phyloP scores from a whole-genome alignment of 768 basidiomycete species.

The Amanita inopinata region DNA sequence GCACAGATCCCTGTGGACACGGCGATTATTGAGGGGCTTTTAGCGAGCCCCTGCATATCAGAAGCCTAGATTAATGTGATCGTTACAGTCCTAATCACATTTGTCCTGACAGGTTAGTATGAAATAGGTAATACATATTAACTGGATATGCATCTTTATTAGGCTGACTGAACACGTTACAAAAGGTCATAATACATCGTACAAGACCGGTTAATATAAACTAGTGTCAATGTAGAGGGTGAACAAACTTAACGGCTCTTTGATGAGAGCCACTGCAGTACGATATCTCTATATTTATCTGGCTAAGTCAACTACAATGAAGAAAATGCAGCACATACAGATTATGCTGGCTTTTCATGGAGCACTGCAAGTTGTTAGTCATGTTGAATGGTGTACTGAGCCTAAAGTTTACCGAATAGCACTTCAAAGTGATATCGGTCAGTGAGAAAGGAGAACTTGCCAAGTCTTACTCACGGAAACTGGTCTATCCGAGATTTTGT shows the following conservation, averaged over 20 bases:
- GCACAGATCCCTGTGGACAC: slow-evolving; percentile 37
- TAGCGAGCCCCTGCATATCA: no score
- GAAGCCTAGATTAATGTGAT: no score
- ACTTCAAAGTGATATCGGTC: slow-evolving; percentile 29
- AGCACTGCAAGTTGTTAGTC: slow-evolving; percentile 49
- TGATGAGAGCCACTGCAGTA: slow-evolving; percentile 78
- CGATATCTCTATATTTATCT: slow-evolving; percentile 53
- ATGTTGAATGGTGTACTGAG: background rate
- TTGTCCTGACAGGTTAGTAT: no score
- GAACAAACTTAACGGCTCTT: slow-evolving; percentile 45
- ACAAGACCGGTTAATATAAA: background rate
- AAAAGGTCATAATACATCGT: background rate
- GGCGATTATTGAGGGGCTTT: no score
- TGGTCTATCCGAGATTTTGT: slow-evolving; percentile 69
- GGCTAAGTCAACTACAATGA: background rate
- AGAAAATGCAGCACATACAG: slow-evolving; percentile 37
- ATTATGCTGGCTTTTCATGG: slow-evolving; percentile 94
- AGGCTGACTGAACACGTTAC: no score
- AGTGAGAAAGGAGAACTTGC: slow-evolving; percentile 5
- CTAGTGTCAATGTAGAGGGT: background rate
- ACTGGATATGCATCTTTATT: background rate
- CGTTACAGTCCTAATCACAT: slow-evolving; percentile 32
- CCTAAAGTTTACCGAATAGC: slow-evolving; percentile 52
- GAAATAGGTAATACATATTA: background rate
- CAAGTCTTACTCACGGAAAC: slow-evolving; percentile 63